These are phyloP conservation scores for Beta lomatogona DNA, from an alignment of 179 eudicot genomes.

Conservation along the genomic window DNA sequence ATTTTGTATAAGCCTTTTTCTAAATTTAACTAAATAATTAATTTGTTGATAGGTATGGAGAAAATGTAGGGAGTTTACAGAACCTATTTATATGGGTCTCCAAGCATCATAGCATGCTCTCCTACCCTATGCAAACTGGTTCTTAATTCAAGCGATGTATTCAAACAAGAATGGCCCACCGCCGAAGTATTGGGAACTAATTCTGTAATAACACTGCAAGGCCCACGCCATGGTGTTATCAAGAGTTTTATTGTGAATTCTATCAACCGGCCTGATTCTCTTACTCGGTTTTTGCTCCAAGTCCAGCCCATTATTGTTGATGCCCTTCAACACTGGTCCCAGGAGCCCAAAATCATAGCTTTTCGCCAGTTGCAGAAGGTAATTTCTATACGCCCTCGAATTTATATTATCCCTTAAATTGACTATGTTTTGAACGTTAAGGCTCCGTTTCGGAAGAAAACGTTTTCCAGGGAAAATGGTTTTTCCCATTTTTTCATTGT, in stretches of 20 bases:
- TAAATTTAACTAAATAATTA: not conserved
- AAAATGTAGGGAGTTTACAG: not conserved
- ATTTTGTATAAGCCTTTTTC: too few relatives aligned
- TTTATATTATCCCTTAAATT: too few relatives aligned
- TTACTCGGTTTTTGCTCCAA: not conserved
- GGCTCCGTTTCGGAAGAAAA: too few relatives aligned
- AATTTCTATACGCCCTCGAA: not conserved
- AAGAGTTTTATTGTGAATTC: not conserved
- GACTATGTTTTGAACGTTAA: too few relatives aligned
- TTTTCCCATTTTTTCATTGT: too few relatives aligned
- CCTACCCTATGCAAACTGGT: conserved; percentile 20
- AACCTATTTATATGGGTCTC: conserved; percentile 16
- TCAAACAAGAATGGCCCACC: conserved; percentile 25
- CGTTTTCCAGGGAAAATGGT: too few relatives aligned
- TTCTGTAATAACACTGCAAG: conserved; percentile 9
- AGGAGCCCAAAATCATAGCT: not conserved
- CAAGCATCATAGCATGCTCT: conserved; percentile 21
- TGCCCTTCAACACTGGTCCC: conserved; percentile 14
- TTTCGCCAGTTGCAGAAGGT: not conserved
- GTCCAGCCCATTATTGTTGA: not conserved
- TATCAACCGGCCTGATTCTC: not conserved
- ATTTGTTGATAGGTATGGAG: conserved; percentile 16
- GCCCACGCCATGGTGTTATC: not conserved
- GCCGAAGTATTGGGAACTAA: conserved; percentile 12
- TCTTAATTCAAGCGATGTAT: conserved; percentile 6